Conservation (phyloP, 1,284 basidiomycete species). For the Apiotrichum akiyoshidainum region DNA sequence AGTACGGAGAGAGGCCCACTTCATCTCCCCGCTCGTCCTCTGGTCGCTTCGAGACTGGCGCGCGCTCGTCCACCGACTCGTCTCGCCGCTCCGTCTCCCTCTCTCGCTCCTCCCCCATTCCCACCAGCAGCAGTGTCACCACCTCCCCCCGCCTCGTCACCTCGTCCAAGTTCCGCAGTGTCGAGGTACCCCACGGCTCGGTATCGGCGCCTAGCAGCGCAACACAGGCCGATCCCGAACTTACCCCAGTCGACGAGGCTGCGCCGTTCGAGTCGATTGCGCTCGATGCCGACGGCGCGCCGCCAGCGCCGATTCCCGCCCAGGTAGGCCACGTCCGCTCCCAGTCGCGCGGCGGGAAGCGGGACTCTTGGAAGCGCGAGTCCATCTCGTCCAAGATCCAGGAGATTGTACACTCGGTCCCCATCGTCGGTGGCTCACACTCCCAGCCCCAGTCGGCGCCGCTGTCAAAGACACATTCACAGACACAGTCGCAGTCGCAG, state of each 20-base stretch:
- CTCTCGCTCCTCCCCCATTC: too few relatives aligned
- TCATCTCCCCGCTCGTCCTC: too few relatives aligned
- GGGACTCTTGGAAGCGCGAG: conserved; percentile 6
- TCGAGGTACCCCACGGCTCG: conserved; percentile 7
- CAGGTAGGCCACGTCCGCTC: not conserved
- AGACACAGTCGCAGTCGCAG: too few relatives aligned
- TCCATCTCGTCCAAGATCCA: not conserved
- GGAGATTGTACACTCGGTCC: not conserved
- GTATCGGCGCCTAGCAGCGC: not conserved
- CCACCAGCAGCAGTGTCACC: too few relatives aligned
- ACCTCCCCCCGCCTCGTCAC: conserved; percentile 1
- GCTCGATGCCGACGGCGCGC: conserved; percentile 15
- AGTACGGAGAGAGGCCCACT: too few relatives aligned
- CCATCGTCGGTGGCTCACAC: conserved; percentile 9
- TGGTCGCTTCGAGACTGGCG: too few relatives aligned
- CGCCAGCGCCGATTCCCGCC: conserved; percentile 1
- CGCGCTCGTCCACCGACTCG: too few relatives aligned
- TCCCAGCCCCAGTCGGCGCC: conserved; percentile 29
- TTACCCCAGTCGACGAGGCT: conserved; percentile 14
- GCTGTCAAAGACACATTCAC: not conserved
- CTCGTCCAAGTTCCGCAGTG: conserved; percentile 8
- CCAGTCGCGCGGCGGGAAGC: not conserved
- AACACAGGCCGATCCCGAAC: conserved; percentile 7
- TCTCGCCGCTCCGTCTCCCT: too few relatives aligned
- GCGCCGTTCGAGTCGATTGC: conserved; percentile 43